Conservation (phyloP, 805 yeast species). For the Starmerella asiatica region DNA sequence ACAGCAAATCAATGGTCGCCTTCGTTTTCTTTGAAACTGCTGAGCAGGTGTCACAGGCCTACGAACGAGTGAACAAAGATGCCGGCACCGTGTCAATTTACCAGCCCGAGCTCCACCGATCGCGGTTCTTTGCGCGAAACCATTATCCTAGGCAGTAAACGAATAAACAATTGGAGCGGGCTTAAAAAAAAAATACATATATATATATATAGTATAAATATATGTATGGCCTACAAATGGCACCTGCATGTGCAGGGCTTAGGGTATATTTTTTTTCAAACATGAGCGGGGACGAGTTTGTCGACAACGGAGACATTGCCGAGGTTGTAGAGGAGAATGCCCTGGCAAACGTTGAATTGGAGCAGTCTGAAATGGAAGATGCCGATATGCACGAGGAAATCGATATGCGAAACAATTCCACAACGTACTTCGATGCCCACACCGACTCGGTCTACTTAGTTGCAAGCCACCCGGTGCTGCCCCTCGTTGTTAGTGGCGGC, state of each 20-base stretch:
- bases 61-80: slow-evolving; percentile 25
- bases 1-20: slow-evolving; percentile 23
- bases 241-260: not conserved
- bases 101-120: slow-evolving; percentile 9
- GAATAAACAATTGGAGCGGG: no score
- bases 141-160: no score
- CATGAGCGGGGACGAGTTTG: slow-evolving; percentile 4
- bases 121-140: not conserved
- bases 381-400: no score
- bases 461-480: slow-evolving; percentile 72
- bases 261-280: slow-evolving; percentile 2
- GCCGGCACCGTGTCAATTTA: slow-evolving; percentile 23
- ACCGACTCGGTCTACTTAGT: slow-evolving; percentile 74
- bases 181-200: not conserved
- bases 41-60: slow-evolving; percentile 28
- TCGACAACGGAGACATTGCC: slow-evolving; percentile 23
- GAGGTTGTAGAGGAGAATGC: slow-evolving; percentile 31
- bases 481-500: slow-evolving; percentile 81
- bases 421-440: slow-evolving; percentile 80
- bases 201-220: no score
- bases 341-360: slow-evolving; percentile 33
- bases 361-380: no score
- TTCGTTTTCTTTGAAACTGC: slow-evolving; percentile 28
- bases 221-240: no score
- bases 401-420: slow-evolving; percentile 81